phyloP scores from a whole-genome alignment of 129 eudicot species.

The Daucus carota region DH1_v3.0 NC_030383.2:6247001-6247500 shows the following conservation, averaged over 20 bases:
- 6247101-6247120: not conserved
- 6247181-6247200: not conserved
- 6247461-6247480: not conserved
- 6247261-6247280: not conserved
- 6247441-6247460: not conserved
- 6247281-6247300: conserved; percentile 1
- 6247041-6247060: not conserved
- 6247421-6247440: not conserved
- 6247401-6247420: not conserved
- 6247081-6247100: not conserved
- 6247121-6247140: not conserved
- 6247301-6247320: not conserved
- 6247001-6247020: not conserved
- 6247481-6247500: not conserved
- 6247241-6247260: not conserved
- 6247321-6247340: not conserved
- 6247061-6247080: not conserved
- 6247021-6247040: not conserved
- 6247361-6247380: not conserved
- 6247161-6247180: not conserved
- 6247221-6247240: not conserved
- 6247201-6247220: not conserved
- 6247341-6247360: not conserved
- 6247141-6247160: not conserved
- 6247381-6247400: not conserved